Percentiles rank a stretch among this genome's conserved stretches.
phyloP scores from a whole-genome alignment of 2,329 filamentous ascomycete species.

The Venturia oleaginea region DNA sequence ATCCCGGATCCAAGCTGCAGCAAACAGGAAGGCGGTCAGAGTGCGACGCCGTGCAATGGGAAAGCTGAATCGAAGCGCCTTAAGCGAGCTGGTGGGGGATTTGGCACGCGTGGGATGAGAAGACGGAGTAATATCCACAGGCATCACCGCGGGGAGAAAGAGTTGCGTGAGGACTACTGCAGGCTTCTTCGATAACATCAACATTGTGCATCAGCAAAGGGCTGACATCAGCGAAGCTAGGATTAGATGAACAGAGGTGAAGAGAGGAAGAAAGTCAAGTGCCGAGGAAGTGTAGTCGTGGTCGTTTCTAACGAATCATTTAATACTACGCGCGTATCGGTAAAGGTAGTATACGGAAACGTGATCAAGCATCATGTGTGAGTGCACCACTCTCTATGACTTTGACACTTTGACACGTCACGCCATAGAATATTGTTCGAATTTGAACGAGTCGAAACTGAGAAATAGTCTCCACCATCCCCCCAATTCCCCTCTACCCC shows the following conservation, averaged over 20 bases:
- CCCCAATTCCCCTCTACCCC: conserved; percentile 10
- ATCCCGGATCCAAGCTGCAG: background rate
- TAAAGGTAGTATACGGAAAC: no score
- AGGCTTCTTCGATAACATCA: no score
- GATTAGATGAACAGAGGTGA: no score
- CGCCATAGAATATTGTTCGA: no score
- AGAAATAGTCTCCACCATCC: background rate
- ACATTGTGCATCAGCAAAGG: no score
- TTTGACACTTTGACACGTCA: background rate
- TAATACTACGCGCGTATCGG: no score
- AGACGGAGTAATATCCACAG: background rate
- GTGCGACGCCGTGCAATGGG: background rate
- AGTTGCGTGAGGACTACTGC: background rate
- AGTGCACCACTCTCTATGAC: no score
- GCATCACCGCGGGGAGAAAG: background rate
- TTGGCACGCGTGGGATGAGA: background rate
- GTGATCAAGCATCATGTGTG: no score
- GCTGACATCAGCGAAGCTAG: background rate
- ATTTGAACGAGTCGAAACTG: no score
- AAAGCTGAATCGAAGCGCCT: background rate
- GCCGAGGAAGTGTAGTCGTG: no score
- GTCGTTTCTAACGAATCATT: no score
- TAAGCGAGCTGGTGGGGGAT: background rate
- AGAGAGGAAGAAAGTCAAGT: background rate
- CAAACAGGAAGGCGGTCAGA: background rate